Percentiles rank a stretch among this genome's conserved stretches.
Conservation (phyloP, 805 yeast genomes). For the Wickerhamiella alocasiicola region DNA sequence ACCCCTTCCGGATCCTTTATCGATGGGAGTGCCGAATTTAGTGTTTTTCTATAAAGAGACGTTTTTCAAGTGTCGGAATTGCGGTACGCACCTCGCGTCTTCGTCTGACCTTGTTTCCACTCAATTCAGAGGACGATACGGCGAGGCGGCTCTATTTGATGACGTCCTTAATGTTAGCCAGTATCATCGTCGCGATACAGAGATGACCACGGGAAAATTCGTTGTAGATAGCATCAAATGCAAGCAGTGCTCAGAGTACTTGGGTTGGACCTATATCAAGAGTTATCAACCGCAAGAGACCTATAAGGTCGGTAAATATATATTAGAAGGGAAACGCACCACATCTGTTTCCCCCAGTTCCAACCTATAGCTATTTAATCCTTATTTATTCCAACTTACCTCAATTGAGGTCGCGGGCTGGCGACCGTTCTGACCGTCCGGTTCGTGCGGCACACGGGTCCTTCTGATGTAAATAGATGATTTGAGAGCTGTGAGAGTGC, state of each 20-base stretch:
- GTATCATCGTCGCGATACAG: conserved; percentile 30
- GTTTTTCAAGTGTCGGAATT: conserved; percentile 31
- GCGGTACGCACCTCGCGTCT: conserved; percentile 33
- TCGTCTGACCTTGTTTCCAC: conserved; percentile 29
- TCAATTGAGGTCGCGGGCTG: too few species aligned
- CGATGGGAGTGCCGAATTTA: conserved; percentile 39
- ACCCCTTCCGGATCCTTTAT: too few species aligned
- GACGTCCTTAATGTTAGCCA: conserved; percentile 35
- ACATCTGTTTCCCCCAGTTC: too few species aligned
- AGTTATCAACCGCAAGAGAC: conserved; percentile 36
- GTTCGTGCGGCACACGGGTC: too few species aligned
- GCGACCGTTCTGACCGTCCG: too few species aligned
- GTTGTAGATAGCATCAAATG: conserved; percentile 46
- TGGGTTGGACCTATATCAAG: conserved; percentile 55
- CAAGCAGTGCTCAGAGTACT: conserved; percentile 37
- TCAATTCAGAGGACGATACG: conserved; percentile 43
- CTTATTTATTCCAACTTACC: too few species aligned
- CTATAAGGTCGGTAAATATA: conserved; percentile 50
- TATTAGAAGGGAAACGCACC: conserved; percentile 32
- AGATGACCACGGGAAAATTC: conserved; percentile 51
- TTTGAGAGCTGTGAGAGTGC: too few species aligned
- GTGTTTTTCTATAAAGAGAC: conserved; percentile 28
- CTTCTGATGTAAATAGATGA: too few species aligned
- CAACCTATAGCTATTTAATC: too few species aligned
- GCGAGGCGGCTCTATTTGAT: conserved; percentile 44